Conservation (phyloP, 148 eudicot species). For the Rhododendron ovatum region DNA sequence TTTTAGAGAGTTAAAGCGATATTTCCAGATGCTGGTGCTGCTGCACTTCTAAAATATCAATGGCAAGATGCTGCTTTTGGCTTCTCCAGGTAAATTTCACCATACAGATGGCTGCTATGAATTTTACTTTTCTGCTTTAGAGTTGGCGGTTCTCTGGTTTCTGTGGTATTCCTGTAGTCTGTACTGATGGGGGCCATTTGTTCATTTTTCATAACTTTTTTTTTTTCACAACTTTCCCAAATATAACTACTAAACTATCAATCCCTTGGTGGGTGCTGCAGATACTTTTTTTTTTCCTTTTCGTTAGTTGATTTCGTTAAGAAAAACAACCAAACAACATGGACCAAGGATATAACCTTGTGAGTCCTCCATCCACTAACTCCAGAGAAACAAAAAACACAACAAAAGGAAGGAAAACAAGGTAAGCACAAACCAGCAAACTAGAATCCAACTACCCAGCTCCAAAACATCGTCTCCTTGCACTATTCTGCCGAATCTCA, state of each 20-base stretch:
- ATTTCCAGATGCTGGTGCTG: conserved; percentile 98
- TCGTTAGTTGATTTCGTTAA: not conserved
- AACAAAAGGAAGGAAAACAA: not conserved
- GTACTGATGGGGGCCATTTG: not conserved
- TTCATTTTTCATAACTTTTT: no score
- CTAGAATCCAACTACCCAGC: not conserved
- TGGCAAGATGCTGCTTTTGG: conserved; percentile 92
- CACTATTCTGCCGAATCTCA: not conserved
- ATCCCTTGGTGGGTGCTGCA: not conserved
- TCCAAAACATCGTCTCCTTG: not conserved
- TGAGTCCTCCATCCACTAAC: not conserved
- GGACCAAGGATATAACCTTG: not conserved
- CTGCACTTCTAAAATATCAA: conserved; percentile 81
- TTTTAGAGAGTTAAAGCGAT: conserved; percentile 84
- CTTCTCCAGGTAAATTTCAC: conserved; percentile 64
- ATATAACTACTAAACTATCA: not conserved
- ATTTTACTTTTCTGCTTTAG: not conserved
- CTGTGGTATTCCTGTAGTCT: not conserved
- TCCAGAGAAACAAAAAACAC: not conserved
- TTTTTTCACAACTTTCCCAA: not conserved
- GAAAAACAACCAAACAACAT: not conserved
- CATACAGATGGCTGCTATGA: not conserved
- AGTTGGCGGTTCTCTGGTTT: not conserved
- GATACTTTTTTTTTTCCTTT: not conserved
- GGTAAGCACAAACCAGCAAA: not conserved